Conservation (phyloP, 108 stramenopile genomes). For the Pseudonitzschia multistriata region DNA sequence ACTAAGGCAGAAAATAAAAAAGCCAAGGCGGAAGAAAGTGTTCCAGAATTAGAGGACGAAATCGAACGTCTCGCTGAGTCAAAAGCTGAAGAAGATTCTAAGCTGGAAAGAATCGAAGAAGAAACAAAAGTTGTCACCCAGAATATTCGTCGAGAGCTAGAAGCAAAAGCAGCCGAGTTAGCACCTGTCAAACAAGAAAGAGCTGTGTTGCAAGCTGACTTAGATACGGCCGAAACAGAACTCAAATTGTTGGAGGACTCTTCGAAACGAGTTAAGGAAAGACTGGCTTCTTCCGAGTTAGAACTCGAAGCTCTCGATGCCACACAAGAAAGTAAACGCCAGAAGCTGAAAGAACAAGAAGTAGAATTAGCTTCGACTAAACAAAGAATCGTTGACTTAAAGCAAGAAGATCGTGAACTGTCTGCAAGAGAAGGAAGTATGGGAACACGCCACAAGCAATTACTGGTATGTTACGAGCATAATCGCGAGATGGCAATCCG, state of each 20-base stretch:
- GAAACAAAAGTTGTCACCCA: conserved; percentile 77
- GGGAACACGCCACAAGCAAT: conserved; percentile 47
- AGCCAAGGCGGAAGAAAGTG: conserved; percentile 54
- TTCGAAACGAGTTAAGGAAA: conserved; percentile 61
- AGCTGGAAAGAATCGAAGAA: conserved; percentile 76
- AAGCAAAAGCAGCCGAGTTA: conserved; percentile 82
- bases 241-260: conserved; percentile 80
- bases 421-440: conserved; percentile 47
- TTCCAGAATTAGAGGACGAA: conserved; percentile 65
- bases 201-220: conserved; percentile 62
- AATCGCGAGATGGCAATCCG: not conserved
- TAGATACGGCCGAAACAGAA: conserved; percentile 85
- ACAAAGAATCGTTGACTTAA: conserved; percentile 42
- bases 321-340: conserved; percentile 51
- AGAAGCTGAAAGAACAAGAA: conserved; percentile 45
- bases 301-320: conserved; percentile 70
- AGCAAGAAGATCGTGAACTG: conserved; percentile 57
- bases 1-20: conserved; percentile 42
- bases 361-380: conserved; percentile 48
- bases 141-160: conserved; percentile 76
- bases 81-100: conserved; percentile 64
- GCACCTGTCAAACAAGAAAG: conserved; percentile 84
- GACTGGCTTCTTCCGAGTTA: conserved; percentile 68
- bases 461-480: conserved; percentile 61
- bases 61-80: conserved; percentile 46